Evolutionary conservation across 2,329 filamentous ascomycete species (phyloP), one percentile per base, ranked within the genome.

Genomic region (Xylariaceae sp.): DNA sequence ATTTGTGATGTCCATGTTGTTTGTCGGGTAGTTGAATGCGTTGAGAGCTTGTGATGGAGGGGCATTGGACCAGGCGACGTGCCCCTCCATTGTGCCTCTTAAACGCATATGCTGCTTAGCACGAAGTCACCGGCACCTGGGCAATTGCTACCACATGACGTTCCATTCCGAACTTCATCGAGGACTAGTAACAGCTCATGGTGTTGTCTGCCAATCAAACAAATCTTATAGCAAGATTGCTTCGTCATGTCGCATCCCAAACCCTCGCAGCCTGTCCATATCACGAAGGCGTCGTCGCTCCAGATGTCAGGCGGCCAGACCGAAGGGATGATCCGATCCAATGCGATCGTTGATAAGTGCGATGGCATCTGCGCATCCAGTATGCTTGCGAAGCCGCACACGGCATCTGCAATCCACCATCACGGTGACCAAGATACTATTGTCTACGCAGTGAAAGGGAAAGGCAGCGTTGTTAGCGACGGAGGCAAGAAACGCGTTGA

Each of bases 391-490:
- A 73, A 74, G 48, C 76, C 79, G 12, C 76, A 60, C 53, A 62
- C 73, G 13, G 64, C 73, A 1, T 78, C 75, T 2, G 76, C 74
- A 1, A 67, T 82, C 16, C 78, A 82, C 60, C 78, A 81, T 55
- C 78, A 82, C 60, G 78, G 77, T 31, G 64, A 69, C 33, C 75
- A 81, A 63, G 76, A 81, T 55, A 81, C 77, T 0, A 71, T 82
- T 40, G 73, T 81, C 40, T 79, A 78, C 60, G 77, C 76, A 6
- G 74, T 75, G 9, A 69, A 67, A 18, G 77, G 79, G 2, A 64
- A 71, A 42, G 78, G 78, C 4, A 69, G 69, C 18, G 70, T 81
- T n/a, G 73, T 81, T 19, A 76, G 72, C 46, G 74, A 77, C 16
- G 70, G 73, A 13, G 78, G 77, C 17, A 66, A 66, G 31, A 75